These are phyloP conservation scores for Straminergon stramineum DNA, from an alignment of 225 moss, liverwort and hornwort species.

Conservation along the genomic window DNA sequence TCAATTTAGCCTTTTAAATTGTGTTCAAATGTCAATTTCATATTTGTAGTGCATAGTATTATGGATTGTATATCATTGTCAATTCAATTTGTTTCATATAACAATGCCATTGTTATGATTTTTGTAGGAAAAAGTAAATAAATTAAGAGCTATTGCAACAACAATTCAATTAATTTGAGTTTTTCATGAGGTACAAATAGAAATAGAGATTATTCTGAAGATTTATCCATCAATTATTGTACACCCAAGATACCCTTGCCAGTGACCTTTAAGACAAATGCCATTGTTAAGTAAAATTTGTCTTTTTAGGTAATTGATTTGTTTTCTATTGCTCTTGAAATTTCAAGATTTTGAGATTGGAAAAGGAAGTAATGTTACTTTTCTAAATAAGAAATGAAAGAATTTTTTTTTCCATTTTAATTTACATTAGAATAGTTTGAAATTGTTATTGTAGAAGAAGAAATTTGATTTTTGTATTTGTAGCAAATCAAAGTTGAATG, in stretches of 20 bases:
- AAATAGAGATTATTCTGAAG: not conserved
- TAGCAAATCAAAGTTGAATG: not conserved
- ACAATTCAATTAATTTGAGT: not conserved
- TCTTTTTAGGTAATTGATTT: not conserved
- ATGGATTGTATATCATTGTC: not conserved
- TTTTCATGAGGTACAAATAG: not conserved
- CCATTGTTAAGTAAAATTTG: accelerated
- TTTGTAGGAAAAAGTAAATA: not conserved
- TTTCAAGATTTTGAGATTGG: not conserved
- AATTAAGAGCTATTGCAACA: not conserved
- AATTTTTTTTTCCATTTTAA: no score
- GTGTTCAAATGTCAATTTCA: not conserved
- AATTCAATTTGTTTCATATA: not conserved
- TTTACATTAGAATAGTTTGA: not conserved
- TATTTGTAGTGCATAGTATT: not conserved
- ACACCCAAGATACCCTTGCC: not conserved
- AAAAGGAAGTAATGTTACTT: not conserved
- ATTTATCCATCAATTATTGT: not conserved
- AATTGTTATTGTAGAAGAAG: no score
- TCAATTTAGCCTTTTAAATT: not conserved
- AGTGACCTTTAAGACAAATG: not conserved
- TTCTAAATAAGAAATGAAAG: no score
- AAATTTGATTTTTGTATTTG: not conserved
- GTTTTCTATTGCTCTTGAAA: not conserved
- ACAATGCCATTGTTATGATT: not conserved